A percentile compares a stretch with the other conserved stretches of the same genome.
Conservation (phyloP, 257 asterid species). For the Echium plantagineum region DNA sequence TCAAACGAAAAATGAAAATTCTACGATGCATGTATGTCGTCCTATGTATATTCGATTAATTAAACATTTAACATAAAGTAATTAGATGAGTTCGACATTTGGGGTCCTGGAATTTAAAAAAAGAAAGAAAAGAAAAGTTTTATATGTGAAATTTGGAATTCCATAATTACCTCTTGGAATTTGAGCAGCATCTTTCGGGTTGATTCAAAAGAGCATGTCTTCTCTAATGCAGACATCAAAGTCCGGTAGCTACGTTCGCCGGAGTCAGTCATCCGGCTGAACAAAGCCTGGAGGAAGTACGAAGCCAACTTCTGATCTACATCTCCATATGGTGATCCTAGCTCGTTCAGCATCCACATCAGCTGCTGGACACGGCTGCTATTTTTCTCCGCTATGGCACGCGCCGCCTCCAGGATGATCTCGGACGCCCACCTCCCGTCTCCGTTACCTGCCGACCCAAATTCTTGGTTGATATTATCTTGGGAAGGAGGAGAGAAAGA, state of each 20-base stretch:
- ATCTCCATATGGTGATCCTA: conserved; percentile 81
- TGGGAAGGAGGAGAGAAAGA: conserved; percentile 33
- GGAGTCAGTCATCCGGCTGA: conserved; percentile 75
- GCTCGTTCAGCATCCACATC: conserved; percentile 96
- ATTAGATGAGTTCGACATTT: too few species aligned
- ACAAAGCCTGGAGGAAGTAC: conserved; percentile 71
- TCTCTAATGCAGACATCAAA: conserved; percentile 47
- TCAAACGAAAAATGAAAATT: too few species aligned
- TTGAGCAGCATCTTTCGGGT: conserved; percentile 60
- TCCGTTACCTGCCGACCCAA: conserved; percentile 15
- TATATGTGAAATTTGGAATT: background rate
- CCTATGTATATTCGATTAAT: too few species aligned
- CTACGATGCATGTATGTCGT: too few species aligned
- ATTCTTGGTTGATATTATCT: conserved; percentile 44
- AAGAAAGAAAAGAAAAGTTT: too few species aligned
- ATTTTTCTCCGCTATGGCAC: conserved; percentile 57
- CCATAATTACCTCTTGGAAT: conserved; percentile 58
- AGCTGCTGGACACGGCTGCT: conserved; percentile 62
- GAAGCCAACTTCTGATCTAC: conserved; percentile 74
- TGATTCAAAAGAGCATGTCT: conserved; percentile 59
- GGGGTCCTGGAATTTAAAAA: too few species aligned
- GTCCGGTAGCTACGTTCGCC: conserved; percentile 49
- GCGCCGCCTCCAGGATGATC: conserved; percentile 57
- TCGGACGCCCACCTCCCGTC: conserved; percentile 57
- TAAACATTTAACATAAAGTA: too few species aligned